phyloP scores from a whole-genome alignment of 345 rosid species.

The Salix brachista region DNA sequence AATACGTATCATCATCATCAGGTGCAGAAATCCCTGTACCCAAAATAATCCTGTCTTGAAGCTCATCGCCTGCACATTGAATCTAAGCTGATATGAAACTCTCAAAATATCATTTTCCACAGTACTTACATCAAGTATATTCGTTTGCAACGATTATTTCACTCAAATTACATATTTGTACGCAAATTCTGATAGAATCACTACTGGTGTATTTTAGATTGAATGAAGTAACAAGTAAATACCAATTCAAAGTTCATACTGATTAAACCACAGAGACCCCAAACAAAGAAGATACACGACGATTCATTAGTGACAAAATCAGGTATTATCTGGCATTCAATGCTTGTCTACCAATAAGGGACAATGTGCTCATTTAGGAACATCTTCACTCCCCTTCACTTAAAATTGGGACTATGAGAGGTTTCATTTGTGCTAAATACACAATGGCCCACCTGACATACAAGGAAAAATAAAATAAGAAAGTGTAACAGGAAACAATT shows the following conservation, averaged over 20 bases:
- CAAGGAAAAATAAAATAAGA: background rate
- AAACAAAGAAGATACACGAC: background rate
- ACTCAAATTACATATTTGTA: conserved; percentile 24
- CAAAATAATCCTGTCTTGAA: too few species aligned
- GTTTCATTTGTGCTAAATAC: conserved; percentile 95
- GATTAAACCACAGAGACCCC: conserved; percentile 33
- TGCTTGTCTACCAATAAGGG: conserved; percentile 22
- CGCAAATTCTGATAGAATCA: conserved; percentile 7
- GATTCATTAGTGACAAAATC: background rate
- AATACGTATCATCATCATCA: too few species aligned
- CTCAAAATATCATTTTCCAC: background rate
- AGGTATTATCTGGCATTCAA: conserved; percentile 17
- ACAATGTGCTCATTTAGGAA: background rate
- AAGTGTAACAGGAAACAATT: background rate
- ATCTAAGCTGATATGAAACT: background rate
- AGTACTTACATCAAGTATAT: background rate
- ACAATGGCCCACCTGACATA: conserved; percentile 93
- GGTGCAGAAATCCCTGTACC: too few species aligned
- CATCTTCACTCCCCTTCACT: conserved; percentile 65
- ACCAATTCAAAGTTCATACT: conserved; percentile 13
- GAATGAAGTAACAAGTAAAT: conserved; percentile 22
- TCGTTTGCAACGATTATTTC: conserved; percentile 21
- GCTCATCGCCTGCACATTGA: too few species aligned
- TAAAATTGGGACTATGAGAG: conserved; percentile 88
- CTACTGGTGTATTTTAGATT: conserved; percentile 8